Evolutionary conservation across 257 asterid species (phyloP).

Genomic region (Primulina huaijiensis): DNA sequence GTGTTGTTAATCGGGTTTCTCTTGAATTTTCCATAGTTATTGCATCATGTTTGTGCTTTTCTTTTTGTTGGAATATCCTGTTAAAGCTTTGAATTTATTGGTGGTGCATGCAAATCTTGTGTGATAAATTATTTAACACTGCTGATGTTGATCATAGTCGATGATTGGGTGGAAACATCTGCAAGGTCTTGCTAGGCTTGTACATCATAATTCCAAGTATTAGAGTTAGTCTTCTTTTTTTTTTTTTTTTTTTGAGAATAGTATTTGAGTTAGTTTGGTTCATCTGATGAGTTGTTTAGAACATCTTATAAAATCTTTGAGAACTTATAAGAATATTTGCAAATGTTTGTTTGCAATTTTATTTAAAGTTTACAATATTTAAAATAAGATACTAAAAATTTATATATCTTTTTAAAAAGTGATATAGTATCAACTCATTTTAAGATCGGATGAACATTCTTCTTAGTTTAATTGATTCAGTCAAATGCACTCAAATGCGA

Average conservation of each 20-base stretch:
- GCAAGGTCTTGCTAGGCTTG: background rate
- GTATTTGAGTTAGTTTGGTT: background rate
- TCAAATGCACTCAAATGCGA: background rate
- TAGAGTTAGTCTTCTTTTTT: background rate
- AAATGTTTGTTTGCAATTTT: background rate
- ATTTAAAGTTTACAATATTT: no score
- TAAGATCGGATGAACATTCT: background rate
- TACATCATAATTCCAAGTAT: background rate
- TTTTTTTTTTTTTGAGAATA: background rate
- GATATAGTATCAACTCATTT: background rate
- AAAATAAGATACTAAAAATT: background rate
- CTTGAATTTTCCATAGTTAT: slow-evolving; percentile 12
- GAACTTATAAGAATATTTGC: background rate
- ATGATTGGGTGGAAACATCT: background rate
- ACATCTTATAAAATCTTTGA: background rate
- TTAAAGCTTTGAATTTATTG: background rate
- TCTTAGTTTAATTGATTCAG: background rate
- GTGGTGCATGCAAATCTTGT: background rate
- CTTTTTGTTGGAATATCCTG: background rate
- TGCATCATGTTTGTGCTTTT: slow-evolving; percentile 1
- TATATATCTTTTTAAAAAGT: background rate
- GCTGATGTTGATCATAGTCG: background rate
- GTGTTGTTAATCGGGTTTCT: slow-evolving; percentile 5
- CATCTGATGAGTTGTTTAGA: background rate
- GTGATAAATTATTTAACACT: slow-evolving; percentile 9